A percentile compares a stretch with the other conserved stretches of the same genome.
These are phyloP conservation scores for Passiflora organensis DNA, from an alignment of 345 rosid genomes.

Conservation along the genomic window DNA sequence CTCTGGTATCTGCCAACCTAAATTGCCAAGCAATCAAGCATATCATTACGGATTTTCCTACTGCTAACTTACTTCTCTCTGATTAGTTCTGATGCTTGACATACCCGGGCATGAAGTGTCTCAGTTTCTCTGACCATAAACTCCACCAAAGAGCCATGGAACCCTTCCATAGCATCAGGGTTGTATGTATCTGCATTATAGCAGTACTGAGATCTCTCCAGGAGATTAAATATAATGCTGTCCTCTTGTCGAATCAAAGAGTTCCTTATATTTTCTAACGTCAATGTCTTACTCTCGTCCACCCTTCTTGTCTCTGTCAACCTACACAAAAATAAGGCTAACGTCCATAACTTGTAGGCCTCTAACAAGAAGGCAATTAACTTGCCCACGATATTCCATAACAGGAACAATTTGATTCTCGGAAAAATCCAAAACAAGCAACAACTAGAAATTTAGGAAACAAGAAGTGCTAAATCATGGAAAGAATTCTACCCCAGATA, in stretches of 20 bases:
- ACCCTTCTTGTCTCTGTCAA: slow-evolving; percentile 45
- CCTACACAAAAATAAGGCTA: slow-evolving; percentile 28
- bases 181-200: slow-evolving; percentile 83
- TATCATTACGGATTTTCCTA: neutral
- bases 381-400: neutral
- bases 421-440: neutral
- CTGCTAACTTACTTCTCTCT: neutral
- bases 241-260: slow-evolving; percentile 89
- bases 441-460: neutral
- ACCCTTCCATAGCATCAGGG: slow-evolving; percentile 72
- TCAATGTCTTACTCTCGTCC: slow-evolving; percentile 72
- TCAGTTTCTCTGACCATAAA: slow-evolving; percentile 78
- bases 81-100: neutral
- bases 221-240: slow-evolving; percentile 72
- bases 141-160: slow-evolving; percentile 79
- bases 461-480: neutral
- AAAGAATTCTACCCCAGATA: neutral
- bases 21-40: slow-evolving; percentile 5
- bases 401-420: slow-evolving; percentile 3
- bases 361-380: neutral
- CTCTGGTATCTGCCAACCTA: slow-evolving; percentile 85
- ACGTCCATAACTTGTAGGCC: neutral
- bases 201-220: slow-evolving; percentile 83
- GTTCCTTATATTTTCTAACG: slow-evolving; percentile 63
- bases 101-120: slow-evolving; percentile 79